Evolutionary conservation across 2,329 filamentous ascomycete species (phyloP).

Genomic region (Ophiostoma perfectum): DNA sequence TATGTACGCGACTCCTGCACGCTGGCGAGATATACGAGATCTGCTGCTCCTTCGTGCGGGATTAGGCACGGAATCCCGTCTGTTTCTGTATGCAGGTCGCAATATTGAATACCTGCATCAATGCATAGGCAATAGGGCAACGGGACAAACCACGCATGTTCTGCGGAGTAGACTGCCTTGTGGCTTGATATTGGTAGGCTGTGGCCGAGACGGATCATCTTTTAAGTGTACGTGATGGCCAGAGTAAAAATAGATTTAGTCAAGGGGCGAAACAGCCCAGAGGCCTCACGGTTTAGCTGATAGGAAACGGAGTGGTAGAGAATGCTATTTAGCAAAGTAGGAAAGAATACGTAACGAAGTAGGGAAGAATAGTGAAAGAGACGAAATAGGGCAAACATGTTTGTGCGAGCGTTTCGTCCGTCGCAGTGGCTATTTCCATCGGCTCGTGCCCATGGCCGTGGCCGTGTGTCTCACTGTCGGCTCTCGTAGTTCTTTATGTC

Average conservation of each 20-base stretch:
- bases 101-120: slow-evolving; percentile 6
- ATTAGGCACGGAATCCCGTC: slow-evolving; percentile 2
- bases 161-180: too few species aligned
- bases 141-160: too few species aligned
- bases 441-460: background rate
- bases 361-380: background rate
- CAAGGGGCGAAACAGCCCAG: background rate
- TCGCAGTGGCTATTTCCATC: too few species aligned
- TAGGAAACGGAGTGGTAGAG: too few species aligned
- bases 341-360: too few species aligned
- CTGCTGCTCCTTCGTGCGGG: background rate
- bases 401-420: too few species aligned
- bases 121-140: background rate
- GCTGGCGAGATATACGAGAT: background rate
- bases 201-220: too few species aligned
- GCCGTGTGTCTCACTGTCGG: background rate
- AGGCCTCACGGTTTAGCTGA: too few species aligned
- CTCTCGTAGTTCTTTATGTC: background rate
- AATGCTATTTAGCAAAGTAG: too few species aligned
- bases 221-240: background rate
- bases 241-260: slow-evolving; percentile 5
- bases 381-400: background rate
- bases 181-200: too few species aligned
- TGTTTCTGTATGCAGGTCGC: background rate
- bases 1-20: background rate